A percentile compares a stretch with the other conserved stretches of the same genome.
phyloP scores from a whole-genome alignment of 768 basidiomycete genomes.

The Paxillus rubicundulus region DNA sequence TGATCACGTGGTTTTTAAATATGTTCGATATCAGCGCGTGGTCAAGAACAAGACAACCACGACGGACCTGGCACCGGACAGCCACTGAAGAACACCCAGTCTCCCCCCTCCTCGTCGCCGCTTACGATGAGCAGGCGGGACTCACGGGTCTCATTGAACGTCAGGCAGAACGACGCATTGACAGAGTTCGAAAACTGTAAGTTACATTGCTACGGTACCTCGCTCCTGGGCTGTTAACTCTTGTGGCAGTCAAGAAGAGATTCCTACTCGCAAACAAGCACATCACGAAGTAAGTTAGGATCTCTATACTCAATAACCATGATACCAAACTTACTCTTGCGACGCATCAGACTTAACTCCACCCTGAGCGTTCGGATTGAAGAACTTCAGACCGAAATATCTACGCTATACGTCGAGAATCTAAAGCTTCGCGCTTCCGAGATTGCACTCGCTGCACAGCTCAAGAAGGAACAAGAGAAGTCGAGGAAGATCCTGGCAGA shows the following conservation, averaged over 20 bases:
- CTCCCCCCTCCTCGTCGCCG: slow-evolving; percentile 13
- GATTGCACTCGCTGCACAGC: slow-evolving; percentile 69
- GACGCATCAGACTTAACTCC: slow-evolving; percentile 65
- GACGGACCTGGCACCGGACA: slow-evolving; percentile 10
- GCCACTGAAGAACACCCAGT: slow-evolving; percentile 15
- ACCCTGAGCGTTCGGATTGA: slow-evolving; percentile 82
- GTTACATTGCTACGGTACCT: slow-evolving; percentile 25
- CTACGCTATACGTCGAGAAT: slow-evolving; percentile 80
- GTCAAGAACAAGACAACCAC: slow-evolving; percentile 9
- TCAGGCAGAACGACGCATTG: slow-evolving; percentile 74
- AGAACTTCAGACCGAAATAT: slow-evolving; percentile 80
- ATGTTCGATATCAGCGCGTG: slow-evolving; percentile 38
- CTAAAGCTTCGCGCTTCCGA: slow-evolving; percentile 77
- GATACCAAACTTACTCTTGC: slow-evolving; percentile 8
- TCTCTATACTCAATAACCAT: slow-evolving; percentile 1
- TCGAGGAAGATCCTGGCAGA: slow-evolving; percentile 69
- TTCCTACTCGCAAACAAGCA: slow-evolving; percentile 88
- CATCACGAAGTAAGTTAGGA: slow-evolving; percentile 70
- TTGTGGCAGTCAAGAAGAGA: slow-evolving; percentile 83
- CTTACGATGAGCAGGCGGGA: slow-evolving; percentile 35
- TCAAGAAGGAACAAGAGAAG: slow-evolving; percentile 79
- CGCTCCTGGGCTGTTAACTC: slow-evolving; percentile 8
- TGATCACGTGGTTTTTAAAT: slow-evolving; percentile 27
- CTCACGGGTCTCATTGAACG: slow-evolving; percentile 48
- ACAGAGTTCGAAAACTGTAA: slow-evolving; percentile 83